Base-by-base conservation (phyloP, 768 basidiomycete genomes). In the Leccinum broughii region DNA sequence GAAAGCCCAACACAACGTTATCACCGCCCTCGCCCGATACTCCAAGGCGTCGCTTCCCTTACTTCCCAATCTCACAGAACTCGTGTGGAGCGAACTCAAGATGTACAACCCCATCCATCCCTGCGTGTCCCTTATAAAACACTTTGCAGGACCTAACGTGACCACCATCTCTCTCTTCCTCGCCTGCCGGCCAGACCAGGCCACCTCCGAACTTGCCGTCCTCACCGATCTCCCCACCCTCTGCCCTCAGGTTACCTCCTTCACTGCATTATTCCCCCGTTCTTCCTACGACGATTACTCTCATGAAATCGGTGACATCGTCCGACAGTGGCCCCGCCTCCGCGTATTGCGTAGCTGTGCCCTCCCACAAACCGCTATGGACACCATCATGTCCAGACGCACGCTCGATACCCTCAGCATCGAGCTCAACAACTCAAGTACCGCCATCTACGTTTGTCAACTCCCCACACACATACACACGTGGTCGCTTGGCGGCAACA, bases 251-350 rank as follows among this genome's bases (percentile, higher is more conserved):
- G 63, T 72, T 28, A 65, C 60, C 1, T 68, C 68, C 2, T 72
- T 73, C 48, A 69, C 70, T 4, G 62, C 59, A 3, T 66, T 56
- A 35, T 72, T 71, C 28, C 70, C 70, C 3, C 68, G 66, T 13
- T 71, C 68, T 1, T 71, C 70, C 2, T 65, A 71, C 44, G 69
- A 62, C 28, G 70, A 71, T 52, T 59, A 69, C n/a, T 71, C 68
- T 2, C 61, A 32, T 8, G 66, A 69, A 63, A 69, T 71, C 10
- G 70, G 70, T 1, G 63, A 60, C 2, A 68, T 71, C 15, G 68
- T 72, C 6, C 26, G 44, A 28, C 56, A 57, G 15, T 71, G 70
- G 70, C 60, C 62, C 1, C 59, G 57, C 2, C 63, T 71, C 10
- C 63, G 63, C 8, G 28, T 53, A 8, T 39, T 71, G 20, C 66